Base-by-base conservation (phyloP, 2,329 filamentous ascomycete species). In the Xylariaceae sp. region DNA sequence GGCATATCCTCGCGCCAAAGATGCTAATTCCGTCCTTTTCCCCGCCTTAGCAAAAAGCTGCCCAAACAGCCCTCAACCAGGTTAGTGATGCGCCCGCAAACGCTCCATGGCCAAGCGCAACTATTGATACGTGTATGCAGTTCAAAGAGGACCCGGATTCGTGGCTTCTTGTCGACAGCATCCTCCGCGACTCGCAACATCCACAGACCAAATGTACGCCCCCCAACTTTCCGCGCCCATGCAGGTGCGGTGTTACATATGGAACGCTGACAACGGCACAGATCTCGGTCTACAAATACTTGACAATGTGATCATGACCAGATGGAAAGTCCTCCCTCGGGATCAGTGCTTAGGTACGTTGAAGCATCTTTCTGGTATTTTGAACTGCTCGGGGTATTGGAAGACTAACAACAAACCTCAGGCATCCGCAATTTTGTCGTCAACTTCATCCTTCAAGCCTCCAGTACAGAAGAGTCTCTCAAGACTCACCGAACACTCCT, bases 131-230 rank as follows among this genome's bases (percentile, higher is more conserved):
- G 16, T 47, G 38, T 48, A 44, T 34, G 31, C 47, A 97, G 87
- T 98, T 98, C 76, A 97, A 97, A 67, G 92, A 97, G 71, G 94
- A 97, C 59, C 89, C 90, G 42, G 92, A 98, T 70, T 84, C 92
- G 44, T 98, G 92, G 92, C 78, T 97, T 51, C 79, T 96, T 63
- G 92, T 97, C 57, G 92, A 96, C 63, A 89, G 95, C 69, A 95
- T 98, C 59, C 78, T 98, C 47, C 84, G 90, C 66, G 85, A 94
- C 64, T 86, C 92, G 50, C 83, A 83, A 63, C 94, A 96, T 62
- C 81, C 88, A 38, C 88, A 97, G 67, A 98, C 92, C 46, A 98
- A 98, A 73, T 98, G 88, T 89, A 70, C 59, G 82, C 71, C 53
- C 32, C 45, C 36, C 35, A 37, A 32, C 23, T 38, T 28, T 19